A percentile compares a stretch with the other conserved stretches of the same genome.
phyloP scores from a whole-genome alignment of 1,284 basidiomycete genomes.

The Megacollybia platyphylla region DNA sequence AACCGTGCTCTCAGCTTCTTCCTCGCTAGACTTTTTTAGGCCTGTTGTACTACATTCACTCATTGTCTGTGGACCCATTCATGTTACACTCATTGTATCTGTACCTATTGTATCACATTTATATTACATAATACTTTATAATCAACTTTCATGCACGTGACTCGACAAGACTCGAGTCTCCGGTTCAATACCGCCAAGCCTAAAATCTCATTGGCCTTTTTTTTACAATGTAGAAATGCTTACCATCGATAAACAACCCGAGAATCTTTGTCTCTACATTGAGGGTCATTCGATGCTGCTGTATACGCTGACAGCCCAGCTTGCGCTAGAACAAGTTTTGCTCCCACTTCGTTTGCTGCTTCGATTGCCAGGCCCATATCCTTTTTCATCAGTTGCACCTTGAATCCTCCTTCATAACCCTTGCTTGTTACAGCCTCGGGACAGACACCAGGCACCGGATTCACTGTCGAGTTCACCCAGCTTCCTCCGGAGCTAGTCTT shows the following conservation, averaged over 20 bases:
- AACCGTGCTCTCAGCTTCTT: no score
- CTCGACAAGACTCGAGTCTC: no score
- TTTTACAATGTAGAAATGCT: neutral
- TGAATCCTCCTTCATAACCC: constrained; percentile 26
- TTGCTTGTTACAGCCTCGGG: constrained; percentile 25
- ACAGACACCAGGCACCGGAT: constrained; percentile 27
- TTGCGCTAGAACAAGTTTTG: constrained; percentile 22
- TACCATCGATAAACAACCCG: constrained; percentile 24
- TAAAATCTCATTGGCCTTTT: no score
- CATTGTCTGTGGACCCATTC: no score
- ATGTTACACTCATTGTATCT: no score
- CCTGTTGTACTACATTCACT: no score
- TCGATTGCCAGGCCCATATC: constrained; percentile 22
- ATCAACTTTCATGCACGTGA: no score
- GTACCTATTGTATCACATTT: no score
- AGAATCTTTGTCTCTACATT: constrained; percentile 20
- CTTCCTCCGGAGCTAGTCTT: constrained; percentile 22
- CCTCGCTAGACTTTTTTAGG: no score
- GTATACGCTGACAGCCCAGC: constrained; percentile 21
- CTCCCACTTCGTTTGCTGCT: constrained; percentile 19
- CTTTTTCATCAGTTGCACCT: constrained; percentile 28
- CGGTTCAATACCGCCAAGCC: no score
- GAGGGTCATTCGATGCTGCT: constrained; percentile 22
- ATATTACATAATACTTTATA: no score
- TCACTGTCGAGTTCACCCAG: constrained; percentile 25